Evolutionary conservation across 441 rosid species (phyloP).

Genomic region (Populus hybrid): DNA sequence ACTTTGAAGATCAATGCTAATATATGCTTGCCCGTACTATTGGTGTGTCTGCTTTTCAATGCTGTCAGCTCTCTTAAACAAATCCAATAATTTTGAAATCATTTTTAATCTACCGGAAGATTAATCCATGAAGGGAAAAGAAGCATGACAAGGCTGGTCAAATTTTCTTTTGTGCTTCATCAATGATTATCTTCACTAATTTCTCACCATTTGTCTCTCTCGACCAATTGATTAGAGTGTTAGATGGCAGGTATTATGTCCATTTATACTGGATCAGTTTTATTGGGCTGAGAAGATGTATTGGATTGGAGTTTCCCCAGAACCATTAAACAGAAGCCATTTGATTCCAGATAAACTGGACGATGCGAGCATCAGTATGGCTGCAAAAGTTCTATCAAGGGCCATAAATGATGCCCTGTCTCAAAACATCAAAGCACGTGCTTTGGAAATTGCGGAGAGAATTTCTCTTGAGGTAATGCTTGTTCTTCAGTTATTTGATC

Average conservation of each 20-base stretch:
- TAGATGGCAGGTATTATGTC: constrained; percentile 68
- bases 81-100: neutral
- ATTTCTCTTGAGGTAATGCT: constrained; percentile 65
- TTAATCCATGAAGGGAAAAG: neutral
- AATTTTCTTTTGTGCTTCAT: neutral
- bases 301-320: constrained; percentile 93
- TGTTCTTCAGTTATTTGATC: neutral
- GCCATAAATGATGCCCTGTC: constrained; percentile 58
- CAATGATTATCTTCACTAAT: neutral
- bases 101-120: no score
- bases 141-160: neutral
- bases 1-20: neutral
- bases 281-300: constrained; percentile 94
- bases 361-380: constrained; percentile 35
- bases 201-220: neutral
- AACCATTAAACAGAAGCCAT: constrained; percentile 60
- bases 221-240: neutral
- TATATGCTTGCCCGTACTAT: neutral
- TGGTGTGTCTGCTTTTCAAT: neutral
- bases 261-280: constrained; percentile 89
- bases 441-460: constrained; percentile 44
- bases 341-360: constrained; percentile 45
- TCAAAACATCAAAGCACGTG: constrained; percentile 45
- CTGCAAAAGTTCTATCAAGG: constrained; percentile 49
- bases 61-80: neutral